These are phyloP conservation scores for Kregervanrija delftensis DNA, from an alignment of 805 yeast species.

Conservation along the genomic window DNA sequence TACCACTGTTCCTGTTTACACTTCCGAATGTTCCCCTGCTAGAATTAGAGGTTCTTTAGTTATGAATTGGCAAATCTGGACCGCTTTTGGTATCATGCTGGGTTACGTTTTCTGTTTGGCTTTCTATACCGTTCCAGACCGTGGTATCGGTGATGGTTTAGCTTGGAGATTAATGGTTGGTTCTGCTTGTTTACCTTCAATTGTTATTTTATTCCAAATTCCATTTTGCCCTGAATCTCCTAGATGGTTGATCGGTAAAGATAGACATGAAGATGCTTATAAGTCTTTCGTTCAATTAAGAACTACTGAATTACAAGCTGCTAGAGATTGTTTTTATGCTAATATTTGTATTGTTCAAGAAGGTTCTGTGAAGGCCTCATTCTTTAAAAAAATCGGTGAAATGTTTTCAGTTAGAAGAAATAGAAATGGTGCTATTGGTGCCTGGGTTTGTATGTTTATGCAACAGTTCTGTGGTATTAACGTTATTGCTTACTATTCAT, in stretches of 20 bases:
- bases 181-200: slow-evolving; percentile 61
- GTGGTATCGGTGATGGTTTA: slow-evolving; percentile 43
- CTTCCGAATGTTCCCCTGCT: slow-evolving; percentile 61
- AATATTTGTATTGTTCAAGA: slow-evolving; percentile 60
- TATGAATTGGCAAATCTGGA: slow-evolving; percentile 72
- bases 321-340: slow-evolving; percentile 66
- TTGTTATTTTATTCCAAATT: slow-evolving; percentile 51
- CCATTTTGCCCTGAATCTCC: slow-evolving; percentile 72
- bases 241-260: slow-evolving; percentile 72
- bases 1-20: slow-evolving; percentile 70
- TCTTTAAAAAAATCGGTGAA: slow-evolving; percentile 42
- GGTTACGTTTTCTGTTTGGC: slow-evolving; percentile 64
- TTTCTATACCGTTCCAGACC: slow-evolving; percentile 45
- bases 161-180: slow-evolving; percentile 70
- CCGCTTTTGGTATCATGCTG: slow-evolving; percentile 68
- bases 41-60: slow-evolving; percentile 59
- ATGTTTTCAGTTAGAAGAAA: slow-evolving; percentile 70
- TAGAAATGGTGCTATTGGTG: slow-evolving; percentile 74
- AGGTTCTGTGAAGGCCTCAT: slow-evolving; percentile 41
- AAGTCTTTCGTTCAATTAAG: slow-evolving; percentile 44
- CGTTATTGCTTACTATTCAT: slow-evolving; percentile 80
- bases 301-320: slow-evolving; percentile 49
- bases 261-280: slow-evolving; percentile 52
- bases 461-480: slow-evolving; percentile 90
- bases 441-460: slow-evolving; percentile 81